Base-by-base conservation (phyloP, 306 rosid species). In the Dryas octopetala region DNA sequence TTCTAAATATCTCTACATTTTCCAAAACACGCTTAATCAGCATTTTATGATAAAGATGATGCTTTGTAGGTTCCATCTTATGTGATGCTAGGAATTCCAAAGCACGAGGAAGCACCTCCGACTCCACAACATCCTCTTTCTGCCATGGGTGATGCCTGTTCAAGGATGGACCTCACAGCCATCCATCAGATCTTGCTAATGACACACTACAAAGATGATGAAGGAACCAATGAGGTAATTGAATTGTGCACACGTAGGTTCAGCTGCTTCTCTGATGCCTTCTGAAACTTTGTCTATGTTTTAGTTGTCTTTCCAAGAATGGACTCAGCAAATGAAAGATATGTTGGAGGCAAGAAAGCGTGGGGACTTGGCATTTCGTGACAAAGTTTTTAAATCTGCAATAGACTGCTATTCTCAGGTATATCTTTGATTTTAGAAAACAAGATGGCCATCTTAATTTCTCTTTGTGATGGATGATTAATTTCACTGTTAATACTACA, bases 251-350 rank as follows among this genome's bases (percentile, higher is more conserved):
- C 53, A 55, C 28, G 49, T n/a, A 40, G 51, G 59, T 17, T 68
- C 28, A 57, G 26, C 53, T 78, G 64, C 69, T 62, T 54, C 9
- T 54, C 71, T 40, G 26, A 40, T 55, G 23, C 51, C 17, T 52
- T 13, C 68, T 81, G 70, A 75, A 72, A 12, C 5, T 53, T 70
- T 74, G 57, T 58, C 47, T 45, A 41, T 32, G 51, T 60, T n/a
- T 78, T 48, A 88, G 90, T 75, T 90, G 79, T 92, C 91, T 78
- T 92, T 90, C 87, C 96, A 90, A 88, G 97, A 88, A 78, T 92
- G 96, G 94, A 90, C 91, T 45, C 96, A 88, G 72, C 94, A 87
- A 75, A 87, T 88, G 85, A 87, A 89, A 79, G 96, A 92, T 71
- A 85, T 88, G 91, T 75, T 88, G 82, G 91, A 81, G 73, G 94